These are phyloP conservation scores for Platismatia glauca DNA, from an alignment of 495 filamentous ascomycete species.

Conservation along the genomic window DNA sequence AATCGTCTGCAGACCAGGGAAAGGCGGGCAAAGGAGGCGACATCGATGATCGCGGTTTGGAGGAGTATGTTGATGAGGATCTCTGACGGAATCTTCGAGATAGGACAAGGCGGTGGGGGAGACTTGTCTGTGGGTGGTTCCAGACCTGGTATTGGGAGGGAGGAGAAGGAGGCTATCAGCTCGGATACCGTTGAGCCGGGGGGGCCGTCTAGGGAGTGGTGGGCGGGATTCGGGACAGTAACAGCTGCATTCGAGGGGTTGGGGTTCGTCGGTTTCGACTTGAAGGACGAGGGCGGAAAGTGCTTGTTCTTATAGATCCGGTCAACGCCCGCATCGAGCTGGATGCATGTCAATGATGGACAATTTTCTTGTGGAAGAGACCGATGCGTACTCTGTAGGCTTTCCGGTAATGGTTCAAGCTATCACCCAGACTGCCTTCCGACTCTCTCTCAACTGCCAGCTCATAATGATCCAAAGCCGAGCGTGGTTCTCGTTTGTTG, in stretches of 20 bases:
- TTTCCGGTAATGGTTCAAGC: slow-evolving; percentile 77
- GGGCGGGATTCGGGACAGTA: slow-evolving; percentile 45
- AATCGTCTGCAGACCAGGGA: slow-evolving; percentile 78
- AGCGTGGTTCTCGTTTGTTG: slow-evolving; percentile 47
- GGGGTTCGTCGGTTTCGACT: slow-evolving; percentile 42
- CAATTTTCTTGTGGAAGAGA: slow-evolving; percentile 11
- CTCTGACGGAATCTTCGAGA: slow-evolving; percentile 71
- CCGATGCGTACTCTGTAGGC: slow-evolving; percentile 61
- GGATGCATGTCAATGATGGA: slow-evolving; percentile 20
- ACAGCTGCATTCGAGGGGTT: slow-evolving; percentile 47
- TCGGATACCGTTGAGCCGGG: slow-evolving; percentile 45
- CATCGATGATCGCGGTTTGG: slow-evolving; percentile 64
- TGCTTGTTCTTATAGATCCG: slow-evolving; percentile 82
- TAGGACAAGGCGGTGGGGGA: slow-evolving; percentile 63
- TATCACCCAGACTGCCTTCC: slow-evolving; percentile 80
- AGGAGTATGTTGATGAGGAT: slow-evolving; percentile 66
- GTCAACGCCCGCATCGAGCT: slow-evolving; percentile 80
- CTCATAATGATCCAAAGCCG: slow-evolving; percentile 90
- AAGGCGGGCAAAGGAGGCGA: slow-evolving; percentile 70
- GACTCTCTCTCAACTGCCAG: slow-evolving; percentile 80
- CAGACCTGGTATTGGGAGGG: slow-evolving; percentile 52
- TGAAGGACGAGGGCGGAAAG: slow-evolving; percentile 57
- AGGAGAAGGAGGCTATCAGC: slow-evolving; percentile 67
- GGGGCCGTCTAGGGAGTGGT: slow-evolving; percentile 50
- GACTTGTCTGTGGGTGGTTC: slow-evolving; percentile 53